Evolutionary conservation across 2,329 filamentous ascomycete species (phyloP).

Genomic region (Penicillium concentricum): DNA sequence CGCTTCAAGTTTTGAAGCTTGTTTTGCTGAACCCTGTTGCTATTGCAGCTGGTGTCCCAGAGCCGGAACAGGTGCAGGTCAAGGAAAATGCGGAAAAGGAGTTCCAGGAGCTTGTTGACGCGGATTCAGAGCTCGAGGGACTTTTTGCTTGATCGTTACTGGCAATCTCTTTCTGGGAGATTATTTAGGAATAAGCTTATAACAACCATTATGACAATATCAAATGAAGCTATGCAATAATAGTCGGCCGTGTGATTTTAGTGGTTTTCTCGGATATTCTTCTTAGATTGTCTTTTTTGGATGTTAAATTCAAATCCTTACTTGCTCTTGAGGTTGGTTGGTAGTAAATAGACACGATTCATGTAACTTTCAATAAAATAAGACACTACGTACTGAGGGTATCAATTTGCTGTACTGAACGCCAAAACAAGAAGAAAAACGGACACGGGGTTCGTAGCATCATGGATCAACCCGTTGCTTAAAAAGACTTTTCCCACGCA

Average conservation of each 20-base stretch:
- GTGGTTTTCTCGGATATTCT: too few species aligned
- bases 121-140: constrained; percentile 32
- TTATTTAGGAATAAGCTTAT: neutral
- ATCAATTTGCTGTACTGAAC: constrained; percentile 15
- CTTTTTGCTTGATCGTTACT: constrained; percentile 26
- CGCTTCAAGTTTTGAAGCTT: constrained; percentile 31
- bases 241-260: too few species aligned
- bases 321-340: too few species aligned
- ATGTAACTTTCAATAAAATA: neutral
- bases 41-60: constrained; percentile 12
- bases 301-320: too few species aligned
- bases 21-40: constrained; percentile 29
- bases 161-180: neutral
- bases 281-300: too few species aligned
- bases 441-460: constrained; percentile 1
- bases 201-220: neutral
- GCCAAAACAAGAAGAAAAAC: neutral
- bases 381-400: constrained; percentile 12
- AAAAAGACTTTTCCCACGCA: constrained; percentile 91
- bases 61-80: constrained; percentile 21
- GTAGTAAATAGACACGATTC: neutral
- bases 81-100: constrained; percentile 35
- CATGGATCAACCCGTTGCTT: constrained; percentile 69
- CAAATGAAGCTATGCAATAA: too few species aligned
- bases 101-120: constrained; percentile 36